Percentiles rank a stretch among this genome's conserved stretches.
Conservation (phyloP, 148 eudicot species). For the Nepenthes gracilis region DNA sequence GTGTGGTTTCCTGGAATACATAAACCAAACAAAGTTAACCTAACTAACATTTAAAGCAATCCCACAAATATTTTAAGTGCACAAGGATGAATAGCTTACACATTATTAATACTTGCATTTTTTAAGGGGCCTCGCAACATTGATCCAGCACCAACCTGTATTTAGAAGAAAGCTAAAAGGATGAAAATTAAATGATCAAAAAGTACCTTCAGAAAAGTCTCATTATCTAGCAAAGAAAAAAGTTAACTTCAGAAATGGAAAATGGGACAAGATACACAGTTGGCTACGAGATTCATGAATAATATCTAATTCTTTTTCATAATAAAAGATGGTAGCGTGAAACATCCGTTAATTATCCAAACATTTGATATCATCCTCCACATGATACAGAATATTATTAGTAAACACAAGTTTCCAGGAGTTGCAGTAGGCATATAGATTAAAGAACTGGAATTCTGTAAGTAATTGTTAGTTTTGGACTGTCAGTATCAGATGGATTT, state of each 20-base stretch:
- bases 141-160: conserved; percentile 74
- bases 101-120: conserved; percentile 36
- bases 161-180: conserved; percentile 5
- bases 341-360: too few species aligned
- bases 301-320: too few species aligned
- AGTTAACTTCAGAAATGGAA: conserved; percentile 2
- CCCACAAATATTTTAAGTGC: background rate
- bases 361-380: too few species aligned
- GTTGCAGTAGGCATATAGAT: too few species aligned
- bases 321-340: too few species aligned
- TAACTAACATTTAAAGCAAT: conserved; percentile 7
- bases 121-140: conserved; percentile 64
- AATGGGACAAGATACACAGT: too few species aligned
- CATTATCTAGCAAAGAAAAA: background rate
- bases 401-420: too few species aligned
- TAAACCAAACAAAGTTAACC: conserved; percentile 8
- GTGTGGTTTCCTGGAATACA: conserved; percentile 41
- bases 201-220: conserved; percentile 1
- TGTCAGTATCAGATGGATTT: too few species aligned
- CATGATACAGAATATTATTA: too few species aligned
- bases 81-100: conserved; percentile 29
- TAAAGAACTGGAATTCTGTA: too few species aligned
- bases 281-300: too few species aligned
- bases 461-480: too few species aligned
- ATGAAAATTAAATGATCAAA: conserved; percentile 2